Evolutionary conservation across 2,329 filamentous ascomycete genomes (phyloP), one percentile per base, ranked within the genome.

Genomic region (Furcasterigmium sp.): DNA sequence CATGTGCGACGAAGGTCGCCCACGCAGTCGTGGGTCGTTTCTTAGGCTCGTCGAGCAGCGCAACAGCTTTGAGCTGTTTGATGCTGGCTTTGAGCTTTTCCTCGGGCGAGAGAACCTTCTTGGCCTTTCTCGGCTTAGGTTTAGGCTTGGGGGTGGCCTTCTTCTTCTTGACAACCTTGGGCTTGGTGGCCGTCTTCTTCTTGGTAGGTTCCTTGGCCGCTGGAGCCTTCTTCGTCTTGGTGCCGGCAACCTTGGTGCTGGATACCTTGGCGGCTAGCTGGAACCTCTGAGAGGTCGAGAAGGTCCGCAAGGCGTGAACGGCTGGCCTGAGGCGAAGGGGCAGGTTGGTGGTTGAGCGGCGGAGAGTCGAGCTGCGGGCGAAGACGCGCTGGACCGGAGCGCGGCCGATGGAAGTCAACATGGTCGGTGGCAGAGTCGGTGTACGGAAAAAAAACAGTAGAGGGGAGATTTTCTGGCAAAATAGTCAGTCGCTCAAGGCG

Each of bases 391-490:
- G 60, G 46, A 60, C 56, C 42, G 63, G 63, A 42, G 58, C 61
- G 49, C 67, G 62, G 49, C 63, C 62, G 49, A 72, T 55, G 23
- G 62, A 58, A 41, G 62, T 64, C 48, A 73, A 55, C 70, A 74
- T 75, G 45, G 46, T 53, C 17, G 26, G 38, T 28, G 28, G 17
- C 14, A 14, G 18, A 4, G 7, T 26, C 23, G n/a, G 28, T 35
- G 32, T 18, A 18, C 15, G n/a, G 15, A 15, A 17, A 18, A 11
- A 35, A 5, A 18, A 9, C n/a, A 18, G 32, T n/a, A 18, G 32
- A 15, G 11, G 29, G 32, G 15, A 18, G 32, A 35, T 6, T 35
- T 5, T 26, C 11, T 26, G 23, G 23, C 23, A 26, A 11, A 26
- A 7, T 26, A 7, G 23, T 11, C 7, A 11, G 23, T 26, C 23